Evolutionary conservation across 352 stramenopile genomes (phyloP), one percentile per base, ranked within the genome.

Genomic region (Hyaloperonospora brassicae): DNA sequence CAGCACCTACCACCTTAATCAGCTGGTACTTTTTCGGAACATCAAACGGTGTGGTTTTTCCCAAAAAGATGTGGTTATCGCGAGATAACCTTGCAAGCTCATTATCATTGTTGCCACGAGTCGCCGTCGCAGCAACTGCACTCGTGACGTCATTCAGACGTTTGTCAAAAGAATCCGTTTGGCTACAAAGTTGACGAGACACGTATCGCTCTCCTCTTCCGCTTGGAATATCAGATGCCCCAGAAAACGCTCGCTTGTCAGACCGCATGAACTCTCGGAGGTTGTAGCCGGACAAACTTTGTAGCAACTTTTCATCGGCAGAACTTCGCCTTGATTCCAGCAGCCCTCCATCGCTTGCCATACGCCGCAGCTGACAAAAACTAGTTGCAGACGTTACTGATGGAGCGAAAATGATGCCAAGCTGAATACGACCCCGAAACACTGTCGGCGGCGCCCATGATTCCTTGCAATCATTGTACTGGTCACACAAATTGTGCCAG

Each of bases 401-500:
- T 30, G 82, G 82, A 12, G 78, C 68, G 54, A 89, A 92, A 55
- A 93, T 86, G 10, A 93, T 80, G 1, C 76, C 72, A 17, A 89
- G 64, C 53, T 93, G 82, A 45, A 93, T 77, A 1, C 79, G 78
- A 9, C 82, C 82, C 10, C 78, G 70, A 51, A 90, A 93, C 3
- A 93, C 82, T 12, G 82, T 92, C 10, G 82, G 82, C 1, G 82
- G 82, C 21, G 82, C 82, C 82, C 82, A 92, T 1, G 79, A 92
- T 49, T 89, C 82, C 25, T 84, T 83, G 54, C 82, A 92, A 54
- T 92, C 82, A 47, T 92, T 87, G 59, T 92, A 92, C 59, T 89
- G 80, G 38, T 92, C 82, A 51, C 82, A 89, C n/a, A 92, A 54
- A 52, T 93, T 93, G 45, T 91, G 79, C 82, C 82, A 93, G 21